Evolutionary conservation across 208 protist species (phyloP), one percentile per base, ranked within the genome.

Genomic region (Trypanosoma brucei): DNA sequence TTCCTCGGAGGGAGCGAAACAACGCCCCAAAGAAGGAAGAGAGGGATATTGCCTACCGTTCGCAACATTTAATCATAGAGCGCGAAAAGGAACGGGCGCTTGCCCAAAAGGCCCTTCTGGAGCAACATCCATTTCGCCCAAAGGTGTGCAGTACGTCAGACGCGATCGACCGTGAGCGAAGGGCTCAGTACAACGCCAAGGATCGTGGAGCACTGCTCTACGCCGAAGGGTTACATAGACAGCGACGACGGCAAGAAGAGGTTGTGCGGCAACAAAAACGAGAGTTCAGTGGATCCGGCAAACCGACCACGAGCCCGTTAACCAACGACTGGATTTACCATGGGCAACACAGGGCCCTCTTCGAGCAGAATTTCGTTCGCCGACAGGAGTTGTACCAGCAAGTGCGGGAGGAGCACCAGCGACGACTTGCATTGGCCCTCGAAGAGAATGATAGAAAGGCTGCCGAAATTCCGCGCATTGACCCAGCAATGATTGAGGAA

Each of bases 381-480:
- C 78, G 88, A 2, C 88, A 94, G 64, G 69, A 76, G 39, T 42
- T 90, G 0, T 92, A 94, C 70, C 66, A 83, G 38, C 59, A 74
- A 30, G 81, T 87, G 9, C 74, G 72, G 44, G 68, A 87, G 22
- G 69, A 89, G 53, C 71, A 92, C 57, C 70, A 49, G 40, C 57
- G 46, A 35, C 46, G 45, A 42, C 63, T 79, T 34, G 54, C 50
- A 6, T 31, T 55, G 45, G 70, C 62, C 14, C 14, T 75, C n/a
- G 70, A 59, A 56, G 5, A 65, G 33, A 57, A 40, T 45, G 56
- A 65, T 33, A 40, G 48, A 30, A 54, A 54, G 33, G 59, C 45
- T 31, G 54, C 55, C 3, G 37, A 36, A 22, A 49, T 60, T 0
- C 57, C 65, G 35, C 61, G 64, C 1, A 59, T 70, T n/a, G 60